Evolutionary conservation across 768 basidiomycete species (phyloP), one percentile per base, ranked within the genome.

Genomic region (Mycena vitilis): DNA sequence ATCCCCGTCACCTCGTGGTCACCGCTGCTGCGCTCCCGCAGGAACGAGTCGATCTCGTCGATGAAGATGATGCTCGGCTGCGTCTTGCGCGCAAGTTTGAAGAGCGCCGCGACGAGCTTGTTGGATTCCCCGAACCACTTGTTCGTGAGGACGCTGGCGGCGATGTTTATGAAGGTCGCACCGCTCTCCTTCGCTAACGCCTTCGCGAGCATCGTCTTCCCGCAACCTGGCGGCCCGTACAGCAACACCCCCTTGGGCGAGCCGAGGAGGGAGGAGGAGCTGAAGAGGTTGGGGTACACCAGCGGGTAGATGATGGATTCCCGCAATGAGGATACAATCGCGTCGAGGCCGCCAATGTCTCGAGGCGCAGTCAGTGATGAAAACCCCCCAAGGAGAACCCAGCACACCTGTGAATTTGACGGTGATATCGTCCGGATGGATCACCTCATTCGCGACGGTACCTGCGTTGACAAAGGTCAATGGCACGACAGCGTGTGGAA

Each of bases 161-260:
- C 87, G 66, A 95, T 86, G 78, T 95, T 95, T 82, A 98, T 97
- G 77, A 99, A 99, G 0, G 96, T 97, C 9, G 98, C 98, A 20
- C 95, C 94, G 4, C 93, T 95, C 82, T 99, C 96, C 77, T 97
- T 98, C 15, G 98, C 98, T 10, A 99, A 86, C 2, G 97, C 97
- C 77, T 97, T 97, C 1, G 98, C 98, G n/a, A 99, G 86, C 95
- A 99, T 96, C 1, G 98, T 99, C 83, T 99, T 99, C 30, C 98
- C 98, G 72, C 98, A 99, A 8, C 98, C 97, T 1, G 98, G 98
- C 48, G 96, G 98, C 0, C 98, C 98, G 73, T 94, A 97, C 22
- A 99, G 87, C 20, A 99, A 86, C 11, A 98, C 97, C 15, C 98
- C 98, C 77, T 98, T 98, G 0, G 98, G 98, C 6, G 98, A 95